Base-by-base conservation (phyloP, 2,329 filamentous ascomycete genomes). In the Cladorrhinum sp. region DNA sequence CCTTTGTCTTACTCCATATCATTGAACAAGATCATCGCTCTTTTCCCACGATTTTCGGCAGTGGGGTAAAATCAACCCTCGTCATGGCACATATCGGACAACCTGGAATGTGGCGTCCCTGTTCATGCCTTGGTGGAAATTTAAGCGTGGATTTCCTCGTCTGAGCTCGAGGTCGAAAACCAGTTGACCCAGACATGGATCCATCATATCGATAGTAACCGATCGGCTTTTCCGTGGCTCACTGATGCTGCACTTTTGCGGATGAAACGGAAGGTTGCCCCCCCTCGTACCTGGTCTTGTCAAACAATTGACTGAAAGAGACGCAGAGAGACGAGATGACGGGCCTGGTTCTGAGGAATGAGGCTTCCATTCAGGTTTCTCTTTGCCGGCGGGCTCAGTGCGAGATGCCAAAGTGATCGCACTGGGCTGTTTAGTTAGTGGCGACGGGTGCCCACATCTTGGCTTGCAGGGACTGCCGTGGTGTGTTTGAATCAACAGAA, bases 321-420 rank as follows among this genome's bases (percentile, higher is more conserved):
- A 41, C 38, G n/a, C 27, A 25, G 36, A 51, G 48, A 58, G 55
- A 51, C 50, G 57, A 57, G 57, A 55, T 54, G 54, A 57, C 49
- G 25, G 57, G 41, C 27, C 24, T 18, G 50, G 32, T 49, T 25
- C 45, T 54, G 48, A 49, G 49, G 55, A 55, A 59, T 32, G 54
- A 55, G 55, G 50, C 32, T 58, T 58, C 50, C 16, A 22, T 20
- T 7, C n/a, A 18, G 16, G 41, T 45, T 45, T 7, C 41, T 7
- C 20, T 45, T 45, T 45, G 16, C 32, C 32, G 50, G 29, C 22
- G 22, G n/a, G 51, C 48, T 29, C 62, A 59, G 62, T 63, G 56
- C 56, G 52, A 55, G 8, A n/a, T 23, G 9, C 7, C n/a, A 12
- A 1, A 2, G 7, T 36, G 25, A 23, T 2, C 52, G 25, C 59